A percentile compares a stretch with the other conserved stretches of the same genome.
phyloP scores from a whole-genome alignment of 371 early-diverging fungal genomes.

The Actinomucor elegans region DNA sequence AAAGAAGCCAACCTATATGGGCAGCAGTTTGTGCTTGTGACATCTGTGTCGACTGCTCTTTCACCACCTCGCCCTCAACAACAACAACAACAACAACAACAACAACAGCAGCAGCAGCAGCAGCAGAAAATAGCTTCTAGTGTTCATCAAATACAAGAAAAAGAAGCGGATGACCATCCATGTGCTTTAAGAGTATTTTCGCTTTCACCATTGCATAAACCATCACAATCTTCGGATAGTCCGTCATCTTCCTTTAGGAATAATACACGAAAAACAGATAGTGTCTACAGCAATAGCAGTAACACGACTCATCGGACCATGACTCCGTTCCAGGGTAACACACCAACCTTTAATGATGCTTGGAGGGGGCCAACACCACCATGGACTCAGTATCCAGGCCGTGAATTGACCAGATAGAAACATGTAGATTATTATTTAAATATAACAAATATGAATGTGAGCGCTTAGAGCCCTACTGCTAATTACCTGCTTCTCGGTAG shows the following conservation, averaged over 20 bases:
- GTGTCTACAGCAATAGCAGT: not conserved
- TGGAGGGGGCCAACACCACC: constrained; percentile 32
- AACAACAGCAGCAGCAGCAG: not conserved
- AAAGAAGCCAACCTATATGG: not conserved
- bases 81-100: not conserved
- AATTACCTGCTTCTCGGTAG: too few species aligned
- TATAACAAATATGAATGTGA: not conserved
- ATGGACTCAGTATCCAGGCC: constrained; percentile 16
- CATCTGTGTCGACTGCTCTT: constrained; percentile 1
- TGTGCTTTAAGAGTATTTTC: constrained; percentile 11
- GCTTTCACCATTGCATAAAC: constrained; percentile 10
- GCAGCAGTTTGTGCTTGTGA: not conserved
- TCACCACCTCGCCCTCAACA: constrained; percentile 7
- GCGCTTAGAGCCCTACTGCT: too few species aligned
- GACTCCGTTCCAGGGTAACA: constrained; percentile 9
- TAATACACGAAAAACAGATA: not conserved
- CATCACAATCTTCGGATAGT: not conserved
- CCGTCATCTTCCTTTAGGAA: too few species aligned
- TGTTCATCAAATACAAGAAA: not conserved
- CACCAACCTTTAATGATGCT: not conserved
- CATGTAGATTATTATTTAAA: not conserved
- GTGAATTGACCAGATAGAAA: too few species aligned
- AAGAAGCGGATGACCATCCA: too few species aligned
- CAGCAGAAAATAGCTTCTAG: too few species aligned
- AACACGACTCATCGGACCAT: not conserved